phyloP scores from a whole-genome alignment of 2,329 filamentous ascomycete genomes.

The Pseudocercospora vitis region DNA sequence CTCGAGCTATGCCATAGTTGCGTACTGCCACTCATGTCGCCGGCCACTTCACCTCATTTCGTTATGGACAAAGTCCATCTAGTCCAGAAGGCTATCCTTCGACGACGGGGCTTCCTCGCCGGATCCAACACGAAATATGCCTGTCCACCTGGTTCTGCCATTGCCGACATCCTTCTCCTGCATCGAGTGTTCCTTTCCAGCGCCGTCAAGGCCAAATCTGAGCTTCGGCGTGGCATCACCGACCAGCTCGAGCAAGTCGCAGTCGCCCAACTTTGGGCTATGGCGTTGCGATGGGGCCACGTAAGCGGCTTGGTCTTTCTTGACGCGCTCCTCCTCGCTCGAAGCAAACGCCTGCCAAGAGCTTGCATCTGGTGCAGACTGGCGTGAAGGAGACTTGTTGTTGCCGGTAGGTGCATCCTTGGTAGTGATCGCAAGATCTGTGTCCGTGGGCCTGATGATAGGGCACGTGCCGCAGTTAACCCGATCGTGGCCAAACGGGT shows the following conservation, averaged over 20 bases:
- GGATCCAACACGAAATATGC: neutral
- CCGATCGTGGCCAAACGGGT: conserved; percentile 46
- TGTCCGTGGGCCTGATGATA: neutral
- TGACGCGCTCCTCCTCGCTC: conserved; percentile 6
- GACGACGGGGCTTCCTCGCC: neutral
- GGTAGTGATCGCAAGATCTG: neutral
- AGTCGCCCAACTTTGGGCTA: neutral
- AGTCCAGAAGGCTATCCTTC: neutral
- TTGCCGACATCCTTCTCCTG: neutral
- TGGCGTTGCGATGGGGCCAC: conserved; percentile 6
- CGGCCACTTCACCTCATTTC: neutral
- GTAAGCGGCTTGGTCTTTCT: conserved; percentile 5
- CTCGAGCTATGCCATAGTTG: neutral
- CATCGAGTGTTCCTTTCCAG: conserved; percentile 2
- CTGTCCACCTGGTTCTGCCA: conserved; percentile 12
- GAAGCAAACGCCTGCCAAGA: conserved; percentile 15
- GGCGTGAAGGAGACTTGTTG: conserved; percentile 3
- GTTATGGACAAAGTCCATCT: neutral
- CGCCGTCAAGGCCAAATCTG: conserved; percentile 8
- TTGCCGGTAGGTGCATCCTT: neutral
- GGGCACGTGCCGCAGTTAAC: conserved; percentile 33
- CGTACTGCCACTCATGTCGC: neutral
- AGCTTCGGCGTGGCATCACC: conserved; percentile 6
- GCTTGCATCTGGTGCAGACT: neutral
- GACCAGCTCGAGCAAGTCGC: conserved; percentile 1